Evolutionary conservation across 2,329 filamentous ascomycete species (phyloP), one percentile per base, ranked within the genome.

Genomic region (Lizonia empirigonia): DNA sequence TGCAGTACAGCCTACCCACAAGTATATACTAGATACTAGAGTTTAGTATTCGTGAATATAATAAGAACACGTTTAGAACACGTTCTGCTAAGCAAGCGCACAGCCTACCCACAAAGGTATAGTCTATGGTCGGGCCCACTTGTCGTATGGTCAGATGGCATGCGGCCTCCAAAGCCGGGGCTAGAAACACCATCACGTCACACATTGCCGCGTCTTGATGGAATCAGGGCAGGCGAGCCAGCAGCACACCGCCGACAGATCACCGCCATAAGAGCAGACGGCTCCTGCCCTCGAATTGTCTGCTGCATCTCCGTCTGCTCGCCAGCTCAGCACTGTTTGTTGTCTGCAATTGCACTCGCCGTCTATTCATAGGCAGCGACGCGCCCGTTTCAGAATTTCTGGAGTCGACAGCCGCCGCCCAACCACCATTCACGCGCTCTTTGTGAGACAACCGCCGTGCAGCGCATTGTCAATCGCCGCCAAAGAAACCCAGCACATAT

Each of bases 321-420:
- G 46, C 48, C 50, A 44, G 34, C 44, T 49, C 48, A 41, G 32
- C 44, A 34, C 29, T 23, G 27, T 24, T 52, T 51, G 50, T 59
- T 57, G 47, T 53, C 52, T 53, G 55, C 58, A 45, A 46, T 59
- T 53, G 58, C 58, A 61, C 60, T 67, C 56, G 61, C 35, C 61
- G 38, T 42, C 67, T 73, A 69, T 70, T 65, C 62, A 65, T 69
- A 72, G 49, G 64, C 67, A 59, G 65, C 67, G 62, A 67, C 62
- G 69, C 70, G 70, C 69, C 70, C 68, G 71, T 73, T 74, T 74
- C 71, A 73, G 61, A 67, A 56, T 58, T 61, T 51, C 50, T 44
- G 44, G 49, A 40, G 37, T 41, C 34, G 58, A 58, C 50, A 60
- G 52, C 59, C 64, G 63, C 55, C 62, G 34, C 40, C 71, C 71